phyloP scores from a whole-genome alignment of 805 yeast genomes.

The Schwanniomyces polymorphus region DNA sequence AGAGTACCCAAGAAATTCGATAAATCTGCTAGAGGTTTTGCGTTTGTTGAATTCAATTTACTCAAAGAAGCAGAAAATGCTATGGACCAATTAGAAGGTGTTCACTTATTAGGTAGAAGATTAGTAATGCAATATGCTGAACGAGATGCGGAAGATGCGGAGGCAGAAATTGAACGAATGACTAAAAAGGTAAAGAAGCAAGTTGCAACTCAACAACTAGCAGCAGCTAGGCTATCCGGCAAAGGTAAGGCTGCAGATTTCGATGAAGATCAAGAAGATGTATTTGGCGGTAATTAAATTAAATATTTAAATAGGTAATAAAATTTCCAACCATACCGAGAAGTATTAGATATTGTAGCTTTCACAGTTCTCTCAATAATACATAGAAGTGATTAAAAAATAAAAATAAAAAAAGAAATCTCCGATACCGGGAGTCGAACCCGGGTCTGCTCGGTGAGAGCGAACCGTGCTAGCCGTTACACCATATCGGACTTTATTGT shows the following conservation, averaged over 20 bases:
- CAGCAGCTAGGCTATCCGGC: slow-evolving; percentile 67
- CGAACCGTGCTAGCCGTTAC: slow-evolving; percentile 56
- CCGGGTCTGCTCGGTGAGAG: slow-evolving; percentile 62
- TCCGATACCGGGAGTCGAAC: slow-evolving; percentile 89
- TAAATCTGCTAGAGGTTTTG: slow-evolving; percentile 94
- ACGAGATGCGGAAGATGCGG: slow-evolving; percentile 77
- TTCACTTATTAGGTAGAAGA: slow-evolving; percentile 93
- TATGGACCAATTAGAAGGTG: slow-evolving; percentile 90
- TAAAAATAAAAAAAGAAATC: slow-evolving; percentile 12
- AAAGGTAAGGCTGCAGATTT: slow-evolving; percentile 71
- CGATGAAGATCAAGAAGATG: slow-evolving; percentile 47
- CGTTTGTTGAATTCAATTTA: slow-evolving; percentile 88
- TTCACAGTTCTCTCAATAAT: no score
- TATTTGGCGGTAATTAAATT: not conserved
- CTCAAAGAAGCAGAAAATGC: slow-evolving; percentile 91
- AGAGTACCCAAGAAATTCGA: slow-evolving; percentile 96
- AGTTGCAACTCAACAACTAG: slow-evolving; percentile 72
- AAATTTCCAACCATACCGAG: not conserved
- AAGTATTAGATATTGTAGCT: no score
- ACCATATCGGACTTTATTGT: slow-evolving; percentile 41
- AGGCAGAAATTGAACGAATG: slow-evolving; percentile 88
- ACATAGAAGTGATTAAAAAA: not conserved
- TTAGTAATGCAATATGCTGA: slow-evolving; percentile 92
- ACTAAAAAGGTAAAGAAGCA: slow-evolving; percentile 82
- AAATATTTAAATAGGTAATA: not conserved